Evolutionary conservation across 345 rosid genomes (phyloP), one percentile per base, ranked within the genome.

Genomic region (Limnanthes douglasii): DNA sequence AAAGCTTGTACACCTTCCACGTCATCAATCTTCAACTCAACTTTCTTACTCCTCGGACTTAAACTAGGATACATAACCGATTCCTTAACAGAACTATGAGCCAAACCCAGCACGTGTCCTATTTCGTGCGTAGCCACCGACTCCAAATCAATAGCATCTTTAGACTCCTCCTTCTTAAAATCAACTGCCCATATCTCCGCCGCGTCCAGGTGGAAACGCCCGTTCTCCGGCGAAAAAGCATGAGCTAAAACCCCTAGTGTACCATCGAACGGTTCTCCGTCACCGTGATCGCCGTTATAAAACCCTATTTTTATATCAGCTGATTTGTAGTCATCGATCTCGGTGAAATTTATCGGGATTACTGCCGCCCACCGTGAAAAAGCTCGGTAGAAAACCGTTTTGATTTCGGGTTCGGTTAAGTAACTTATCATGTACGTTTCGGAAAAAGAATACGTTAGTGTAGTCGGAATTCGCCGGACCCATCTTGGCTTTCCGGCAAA

Each of bases 111-210:
- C 11, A 84, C 46, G 41, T 88, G 97, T 31, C 97, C 95, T 4
- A 88, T 88, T 68, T 88, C 97, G 36, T 88, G 97, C 1, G 82
- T 84, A 6, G 82, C 98, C 56, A 88, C 98, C 2, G 98, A 83
- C 23, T 88, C 98, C 69, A 88, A 60, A 26, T 88, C 94, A 43
- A 88, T 68, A 1, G 94, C 95, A 24, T 18, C 65, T 41, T 15
- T 61, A 3, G 86, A 83, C 46, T 51, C 65, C 19, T 31, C 66
- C 27, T 30, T 37, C 10, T 43, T 54, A n/a, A 76, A 69, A 20
- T 77, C 79, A 8, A 79, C 49, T 16, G 71, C 58, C 97, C 95
- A 88, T 5, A 62, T 76, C 41, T 83, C 97, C 4, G 72, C 78
- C 28, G 62, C 79, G 46, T 88, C 97, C 0, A 83, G 57, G 54